Evolutionary conservation across 2,329 filamentous ascomycete genomes (phyloP).

Genomic region (Paradendryphiella salina): DNA sequence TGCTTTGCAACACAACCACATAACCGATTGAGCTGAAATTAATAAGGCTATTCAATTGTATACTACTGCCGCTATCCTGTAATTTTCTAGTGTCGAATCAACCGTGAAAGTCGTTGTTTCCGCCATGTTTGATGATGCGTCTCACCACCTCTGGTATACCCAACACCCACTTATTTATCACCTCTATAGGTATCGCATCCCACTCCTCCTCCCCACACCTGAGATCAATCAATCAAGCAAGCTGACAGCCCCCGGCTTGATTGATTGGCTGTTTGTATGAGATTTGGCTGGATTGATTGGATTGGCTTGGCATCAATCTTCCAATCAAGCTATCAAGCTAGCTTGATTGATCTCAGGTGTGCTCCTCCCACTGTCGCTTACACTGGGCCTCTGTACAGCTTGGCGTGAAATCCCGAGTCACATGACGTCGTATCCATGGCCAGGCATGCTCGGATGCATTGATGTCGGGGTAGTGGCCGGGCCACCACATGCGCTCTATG

Average conservation of each 20-base stretch:
- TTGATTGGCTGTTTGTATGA: too few species aligned
- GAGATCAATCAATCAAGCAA: too few species aligned
- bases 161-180: slow-evolving; percentile 9
- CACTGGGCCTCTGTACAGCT: background rate
- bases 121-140: slow-evolving; percentile 4
- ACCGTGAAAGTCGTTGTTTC: slow-evolving; percentile 13
- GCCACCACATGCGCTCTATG: slow-evolving; percentile 10
- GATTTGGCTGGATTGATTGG: too few species aligned
- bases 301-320: too few species aligned
- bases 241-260: too few species aligned
- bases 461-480: slow-evolving; percentile 9
- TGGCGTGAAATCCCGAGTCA: slow-evolving; percentile 8
- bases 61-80: background rate
- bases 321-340: too few species aligned
- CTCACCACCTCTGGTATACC: slow-evolving; percentile 3
- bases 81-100: background rate
- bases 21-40: background rate
- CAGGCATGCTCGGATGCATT: slow-evolving; percentile 15
- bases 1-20: background rate
- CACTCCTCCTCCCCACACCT: background rate
- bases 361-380: background rate
- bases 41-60: background rate
- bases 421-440: slow-evolving; percentile 7
- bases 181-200: slow-evolving; percentile 6
- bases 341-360: too few species aligned